Percentiles rank a stretch among this genome's conserved stretches.
phyloP scores from a whole-genome alignment of 176 grass and related monocot genomes.

The Poa pratensis region DNA sequence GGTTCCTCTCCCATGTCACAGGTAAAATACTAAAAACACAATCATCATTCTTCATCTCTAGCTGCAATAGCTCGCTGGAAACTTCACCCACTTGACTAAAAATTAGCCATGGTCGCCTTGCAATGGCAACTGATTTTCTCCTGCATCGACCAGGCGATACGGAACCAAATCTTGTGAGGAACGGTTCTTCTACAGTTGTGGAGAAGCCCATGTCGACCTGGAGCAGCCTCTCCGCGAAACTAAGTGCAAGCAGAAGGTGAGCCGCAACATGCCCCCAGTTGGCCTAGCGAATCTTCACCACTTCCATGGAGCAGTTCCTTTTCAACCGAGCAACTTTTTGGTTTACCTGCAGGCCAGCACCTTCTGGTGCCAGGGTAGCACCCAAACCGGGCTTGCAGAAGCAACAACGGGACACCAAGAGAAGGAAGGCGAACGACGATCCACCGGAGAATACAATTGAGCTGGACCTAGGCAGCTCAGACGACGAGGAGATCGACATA shows the following conservation, averaged over 20 bases:
- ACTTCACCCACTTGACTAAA: not conserved
- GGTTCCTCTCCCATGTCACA: constrained; percentile 93
- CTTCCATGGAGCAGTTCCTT: not conserved
- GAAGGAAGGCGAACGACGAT: constrained; percentile 51
- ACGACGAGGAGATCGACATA: constrained; percentile 76
- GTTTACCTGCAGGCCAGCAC: constrained; percentile 46
- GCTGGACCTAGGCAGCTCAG: constrained; percentile 80
- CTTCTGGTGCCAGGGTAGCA: constrained; percentile 38
- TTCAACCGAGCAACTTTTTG: not conserved
- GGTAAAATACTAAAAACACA: constrained; percentile 57
- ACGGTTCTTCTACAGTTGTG: constrained; percentile 16
- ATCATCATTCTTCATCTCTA: not conserved
- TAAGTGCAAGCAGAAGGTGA: constrained; percentile 57
- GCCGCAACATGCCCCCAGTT: not conserved
- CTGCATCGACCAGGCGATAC: constrained; percentile 42
- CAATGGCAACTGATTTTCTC: not conserved
- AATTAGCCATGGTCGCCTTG: not conserved
- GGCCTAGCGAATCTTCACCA: not conserved
- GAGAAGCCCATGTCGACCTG: constrained; percentile 29
- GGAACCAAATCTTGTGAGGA: constrained; percentile 40
- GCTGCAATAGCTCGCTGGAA: not conserved
- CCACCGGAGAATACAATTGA: constrained; percentile 60
- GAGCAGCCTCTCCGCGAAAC: constrained; percentile 18
- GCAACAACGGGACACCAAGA: constrained; percentile 57
- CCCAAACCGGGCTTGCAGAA: constrained; percentile 38